Percentiles rank a stretch among this genome's conserved stretches.
These are phyloP conservation scores for Rhododendron simsii DNA, from an alignment of 148 eudicot species.

Conservation along the genomic window DNA sequence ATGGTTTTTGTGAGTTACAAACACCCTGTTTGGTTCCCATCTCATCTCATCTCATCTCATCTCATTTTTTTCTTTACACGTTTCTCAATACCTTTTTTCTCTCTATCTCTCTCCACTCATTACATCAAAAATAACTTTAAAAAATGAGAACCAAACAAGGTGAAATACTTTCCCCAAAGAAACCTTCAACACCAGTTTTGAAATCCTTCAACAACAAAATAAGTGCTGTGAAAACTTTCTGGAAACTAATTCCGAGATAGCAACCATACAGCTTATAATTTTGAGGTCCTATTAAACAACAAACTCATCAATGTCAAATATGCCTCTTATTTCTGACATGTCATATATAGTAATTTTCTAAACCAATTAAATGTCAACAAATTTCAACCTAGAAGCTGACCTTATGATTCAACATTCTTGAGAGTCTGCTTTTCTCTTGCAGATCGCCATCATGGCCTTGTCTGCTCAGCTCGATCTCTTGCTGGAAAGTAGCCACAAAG, in stretches of 20 bases:
- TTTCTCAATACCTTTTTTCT: too few species aligned
- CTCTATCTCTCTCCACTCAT: too few species aligned
- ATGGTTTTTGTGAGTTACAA: not conserved
- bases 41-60: too few species aligned
- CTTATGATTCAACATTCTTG: constrained; percentile 59
- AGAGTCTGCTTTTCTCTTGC: constrained; percentile 63
- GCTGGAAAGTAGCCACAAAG: constrained; percentile 29
- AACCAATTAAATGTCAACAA: not conserved
- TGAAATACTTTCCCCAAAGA: not conserved
- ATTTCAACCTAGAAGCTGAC: constrained; percentile 20
- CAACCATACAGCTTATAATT: not conserved
- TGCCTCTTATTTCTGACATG: not conserved
- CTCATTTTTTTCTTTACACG: too few species aligned
- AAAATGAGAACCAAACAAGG: too few species aligned
- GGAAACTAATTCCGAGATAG: not conserved
- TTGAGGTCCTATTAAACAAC: not conserved
- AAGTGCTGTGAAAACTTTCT: not conserved
- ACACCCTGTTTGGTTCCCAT: too few species aligned
- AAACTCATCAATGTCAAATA: not conserved
- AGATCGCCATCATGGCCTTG: constrained; percentile 71
- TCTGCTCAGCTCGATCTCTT: constrained; percentile 66
- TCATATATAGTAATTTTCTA: not conserved
- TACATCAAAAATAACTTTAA: too few species aligned
- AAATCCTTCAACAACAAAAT: not conserved
- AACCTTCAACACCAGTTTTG: not conserved